These are phyloP conservation scores for Metschnikowia santaceciliae DNA, from an alignment of 805 yeast genomes.

Conservation along the genomic window DNA sequence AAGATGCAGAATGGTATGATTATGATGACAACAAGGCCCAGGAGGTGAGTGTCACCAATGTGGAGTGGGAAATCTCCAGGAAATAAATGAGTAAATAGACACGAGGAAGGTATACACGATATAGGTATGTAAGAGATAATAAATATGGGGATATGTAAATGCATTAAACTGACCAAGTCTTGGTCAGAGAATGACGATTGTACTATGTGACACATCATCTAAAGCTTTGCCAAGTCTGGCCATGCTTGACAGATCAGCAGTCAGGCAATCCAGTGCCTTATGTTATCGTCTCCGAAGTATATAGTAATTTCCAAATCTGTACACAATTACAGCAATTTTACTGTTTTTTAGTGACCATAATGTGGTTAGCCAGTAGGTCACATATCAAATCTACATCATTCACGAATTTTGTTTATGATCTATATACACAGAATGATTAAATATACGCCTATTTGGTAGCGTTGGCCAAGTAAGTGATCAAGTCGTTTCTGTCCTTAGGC, in stretches of 20 bases:
- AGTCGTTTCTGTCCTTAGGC: conserved; percentile 97
- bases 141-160: no score
- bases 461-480: conserved; percentile 73
- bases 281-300: no score
- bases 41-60: conserved; percentile 78
- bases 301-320: no score
- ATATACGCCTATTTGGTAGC: conserved; percentile 35
- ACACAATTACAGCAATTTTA: background rate
- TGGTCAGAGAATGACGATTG: no score
- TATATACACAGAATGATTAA: conserved; percentile 14
- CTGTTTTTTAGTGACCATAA: no score
- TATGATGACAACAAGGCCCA: conserved; percentile 80
- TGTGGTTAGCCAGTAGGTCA: no score
- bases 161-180: no score
- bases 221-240: no score
- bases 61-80: conserved; percentile 58
- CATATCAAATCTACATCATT: background rate
- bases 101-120: background rate
- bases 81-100: background rate
- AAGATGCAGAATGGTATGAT: conserved; percentile 89
- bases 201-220: no score
- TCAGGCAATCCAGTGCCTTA: no score
- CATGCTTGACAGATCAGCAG: no score
- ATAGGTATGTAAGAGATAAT: no score
- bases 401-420: background rate